Evolutionary conservation across 495 filamentous ascomycete genomes (phyloP).

Genomic region (Elasticomyces elasticus): DNA sequence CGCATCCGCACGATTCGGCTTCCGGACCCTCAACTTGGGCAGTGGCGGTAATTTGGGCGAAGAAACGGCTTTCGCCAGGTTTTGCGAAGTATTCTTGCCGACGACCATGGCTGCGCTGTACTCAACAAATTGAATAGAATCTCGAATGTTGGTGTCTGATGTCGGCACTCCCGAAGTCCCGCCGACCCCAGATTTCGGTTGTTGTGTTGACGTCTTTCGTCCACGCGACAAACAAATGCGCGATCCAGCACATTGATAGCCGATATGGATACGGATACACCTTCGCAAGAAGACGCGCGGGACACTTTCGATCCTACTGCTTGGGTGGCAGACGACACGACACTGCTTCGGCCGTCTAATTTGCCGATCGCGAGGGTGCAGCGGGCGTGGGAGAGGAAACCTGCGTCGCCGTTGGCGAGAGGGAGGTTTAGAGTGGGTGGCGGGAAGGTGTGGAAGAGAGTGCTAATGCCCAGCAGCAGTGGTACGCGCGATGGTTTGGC

Average conservation of each 20-base stretch:
- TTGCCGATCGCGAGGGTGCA: slow-evolving; percentile 24
- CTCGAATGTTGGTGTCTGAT: no score
- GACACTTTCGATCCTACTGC: no score
- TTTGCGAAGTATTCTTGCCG: slow-evolving; percentile 17
- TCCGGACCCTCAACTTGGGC: slow-evolving; percentile 68
- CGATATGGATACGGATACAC: background rate
- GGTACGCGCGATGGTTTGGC: background rate
- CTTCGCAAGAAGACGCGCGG: no score
- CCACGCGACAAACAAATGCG: no score
- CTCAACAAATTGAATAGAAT: no score
- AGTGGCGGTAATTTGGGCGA: slow-evolving; percentile 76
- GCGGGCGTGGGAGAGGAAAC: slow-evolving; percentile 34
- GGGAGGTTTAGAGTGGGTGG: slow-evolving; percentile 15
- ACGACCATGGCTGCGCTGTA: slow-evolving; percentile 21
- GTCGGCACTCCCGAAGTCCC: no score
- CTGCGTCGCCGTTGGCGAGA: slow-evolving; percentile 20
- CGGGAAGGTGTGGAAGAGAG: slow-evolving; percentile 33
- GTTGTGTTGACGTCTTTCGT: no score
- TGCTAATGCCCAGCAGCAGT: background rate
- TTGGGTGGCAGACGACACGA: slow-evolving; percentile 18
- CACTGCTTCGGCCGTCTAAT: slow-evolving; percentile 22
- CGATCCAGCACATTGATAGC: background rate
- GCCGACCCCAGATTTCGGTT: no score
- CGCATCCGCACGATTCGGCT: slow-evolving; percentile 61
- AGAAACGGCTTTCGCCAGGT: slow-evolving; percentile 12